These are phyloP conservation scores for Flueggea neowawraea DNA, from an alignment of 441 rosid species.

Conservation along the genomic window DNA sequence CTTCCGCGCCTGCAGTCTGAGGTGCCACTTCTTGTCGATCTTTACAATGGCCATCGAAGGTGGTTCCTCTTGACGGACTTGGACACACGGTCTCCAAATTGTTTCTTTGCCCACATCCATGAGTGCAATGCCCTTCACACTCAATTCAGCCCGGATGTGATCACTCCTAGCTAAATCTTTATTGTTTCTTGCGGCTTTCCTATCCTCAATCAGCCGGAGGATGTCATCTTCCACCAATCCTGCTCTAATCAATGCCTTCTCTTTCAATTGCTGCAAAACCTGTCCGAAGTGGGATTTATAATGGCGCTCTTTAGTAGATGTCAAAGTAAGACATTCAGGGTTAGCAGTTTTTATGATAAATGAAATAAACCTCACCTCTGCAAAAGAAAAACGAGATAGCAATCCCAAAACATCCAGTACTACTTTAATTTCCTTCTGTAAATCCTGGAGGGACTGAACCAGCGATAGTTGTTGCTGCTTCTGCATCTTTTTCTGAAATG, in stretches of 20 bases:
- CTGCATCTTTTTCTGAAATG: slow-evolving; percentile 69
- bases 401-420: slow-evolving; percentile 63
- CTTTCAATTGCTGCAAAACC: slow-evolving; percentile 59
- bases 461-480: slow-evolving; percentile 50
- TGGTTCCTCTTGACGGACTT: slow-evolving; percentile 29
- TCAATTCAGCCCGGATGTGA: slow-evolving; percentile 60
- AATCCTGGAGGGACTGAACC: slow-evolving; percentile 53
- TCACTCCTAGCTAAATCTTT: slow-evolving; percentile 72
- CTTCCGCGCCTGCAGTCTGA: not conserved
- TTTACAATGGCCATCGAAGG: not conserved
- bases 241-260: slow-evolving; percentile 65
- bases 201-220: slow-evolving; percentile 46
- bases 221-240: slow-evolving; percentile 55
- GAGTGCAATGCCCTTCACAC: slow-evolving; percentile 66
- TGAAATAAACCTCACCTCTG: slow-evolving; percentile 31
- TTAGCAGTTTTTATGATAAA: not conserved
- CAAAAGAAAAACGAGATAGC: slow-evolving; percentile 44
- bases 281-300: slow-evolving; percentile 10
- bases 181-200: slow-evolving; percentile 54
- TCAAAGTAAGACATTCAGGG: not conserved
- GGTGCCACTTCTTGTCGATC: not conserved
- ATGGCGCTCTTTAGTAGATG: not conserved
- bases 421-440: slow-evolving; percentile 52
- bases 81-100: slow-evolving; percentile 79
- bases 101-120: slow-evolving; percentile 81